phyloP scores from a whole-genome alignment of 306 rosid species.

The Fragaria nilgerrensis region DNA sequence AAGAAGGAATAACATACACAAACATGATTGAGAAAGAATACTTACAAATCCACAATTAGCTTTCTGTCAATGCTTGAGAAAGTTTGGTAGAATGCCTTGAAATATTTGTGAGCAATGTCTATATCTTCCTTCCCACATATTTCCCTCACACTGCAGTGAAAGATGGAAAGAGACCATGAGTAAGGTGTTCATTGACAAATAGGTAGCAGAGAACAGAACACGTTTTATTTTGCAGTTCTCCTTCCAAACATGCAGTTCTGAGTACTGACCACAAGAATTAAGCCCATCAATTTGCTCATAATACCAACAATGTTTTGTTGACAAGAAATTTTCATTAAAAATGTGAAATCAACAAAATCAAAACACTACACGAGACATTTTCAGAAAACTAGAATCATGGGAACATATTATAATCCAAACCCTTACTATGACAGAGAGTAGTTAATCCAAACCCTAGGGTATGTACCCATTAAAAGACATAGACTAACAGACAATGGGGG shows the following conservation, averaged over 20 bases:
- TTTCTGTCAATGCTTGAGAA: conserved; percentile 73
- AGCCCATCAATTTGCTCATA: not conserved
- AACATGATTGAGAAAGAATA: not conserved
- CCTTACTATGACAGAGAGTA: not conserved
- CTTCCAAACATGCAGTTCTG: not conserved
- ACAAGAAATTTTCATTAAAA: not conserved
- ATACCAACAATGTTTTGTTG: not conserved
- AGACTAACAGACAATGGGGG: not conserved
- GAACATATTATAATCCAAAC: not conserved
- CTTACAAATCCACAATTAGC: conserved; percentile 64
- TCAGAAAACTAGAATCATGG: not conserved
- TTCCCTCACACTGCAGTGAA: conserved; percentile 75
- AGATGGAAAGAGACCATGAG: not conserved
- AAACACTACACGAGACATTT: not conserved
- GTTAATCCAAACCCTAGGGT: not conserved
- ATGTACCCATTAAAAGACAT: not conserved
- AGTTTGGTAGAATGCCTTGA: conserved; percentile 77
- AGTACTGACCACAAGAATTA: not conserved
- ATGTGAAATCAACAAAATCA: not conserved
- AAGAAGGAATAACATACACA: not conserved
- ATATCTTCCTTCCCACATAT: conserved; percentile 91
- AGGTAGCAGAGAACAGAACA: not conserved
- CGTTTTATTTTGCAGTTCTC: not conserved
- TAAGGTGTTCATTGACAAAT: not conserved
- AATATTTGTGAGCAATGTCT: conserved; percentile 85